Conservation (phyloP, 78 protist species). For the Thecamonas trahens region DNA sequence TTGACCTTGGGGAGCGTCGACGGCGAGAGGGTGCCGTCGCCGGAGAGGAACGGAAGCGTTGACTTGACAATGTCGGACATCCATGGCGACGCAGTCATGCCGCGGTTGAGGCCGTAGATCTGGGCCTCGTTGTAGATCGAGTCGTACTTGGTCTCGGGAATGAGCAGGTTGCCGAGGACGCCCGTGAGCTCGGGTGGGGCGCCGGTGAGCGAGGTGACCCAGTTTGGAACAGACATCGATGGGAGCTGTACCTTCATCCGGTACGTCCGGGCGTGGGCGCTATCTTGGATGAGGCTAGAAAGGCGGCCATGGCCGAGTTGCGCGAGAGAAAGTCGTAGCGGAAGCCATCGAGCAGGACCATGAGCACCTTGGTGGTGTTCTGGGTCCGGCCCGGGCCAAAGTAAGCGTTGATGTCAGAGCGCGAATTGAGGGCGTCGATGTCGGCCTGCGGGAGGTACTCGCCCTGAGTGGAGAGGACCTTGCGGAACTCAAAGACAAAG, state of each 20-base stretch:
- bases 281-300: not conserved
- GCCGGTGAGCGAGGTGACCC: slow-evolving; percentile 27
- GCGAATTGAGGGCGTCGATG: not conserved
- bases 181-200: slow-evolving; percentile 17
- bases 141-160: slow-evolving; percentile 23
- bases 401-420: not conserved
- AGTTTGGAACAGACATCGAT: slow-evolving; percentile 27
- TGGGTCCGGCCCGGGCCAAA: not conserved
- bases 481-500: not conserved
- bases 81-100: slow-evolving; percentile 33
- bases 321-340: not conserved
- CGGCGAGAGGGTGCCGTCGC: slow-evolving; percentile 41
- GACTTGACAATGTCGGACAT: slow-evolving; percentile 11
- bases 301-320: not conserved
- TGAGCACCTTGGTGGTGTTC: not conserved
- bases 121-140: not conserved
- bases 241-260: not conserved
- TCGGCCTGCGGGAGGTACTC: not conserved
- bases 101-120: not conserved
- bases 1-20: no score
- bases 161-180: slow-evolving; percentile 15
- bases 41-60: not conserved
- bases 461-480: not conserved
- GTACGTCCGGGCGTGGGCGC: not conserved
- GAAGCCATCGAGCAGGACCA: slow-evolving; percentile 1